phyloP scores from a whole-genome alignment of 495 filamentous ascomycete species.

The Neurospora discreta region DNA sequence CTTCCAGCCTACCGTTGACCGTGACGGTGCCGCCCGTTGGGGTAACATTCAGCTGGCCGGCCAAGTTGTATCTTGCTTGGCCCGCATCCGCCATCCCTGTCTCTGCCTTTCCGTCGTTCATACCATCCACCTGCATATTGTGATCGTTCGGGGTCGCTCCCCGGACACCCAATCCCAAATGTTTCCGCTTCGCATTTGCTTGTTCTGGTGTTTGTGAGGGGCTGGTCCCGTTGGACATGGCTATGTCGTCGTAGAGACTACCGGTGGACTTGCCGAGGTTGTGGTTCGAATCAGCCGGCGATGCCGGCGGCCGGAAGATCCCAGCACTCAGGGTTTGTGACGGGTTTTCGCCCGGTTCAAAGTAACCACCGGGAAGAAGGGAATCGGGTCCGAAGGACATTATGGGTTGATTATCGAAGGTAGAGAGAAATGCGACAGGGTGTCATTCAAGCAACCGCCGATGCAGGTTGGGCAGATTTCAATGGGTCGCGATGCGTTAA shows the following conservation, averaged over 20 bases:
- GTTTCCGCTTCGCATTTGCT: constrained; percentile 31
- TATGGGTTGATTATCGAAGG: constrained; percentile 1
- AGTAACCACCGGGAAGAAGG: constrained; percentile 38
- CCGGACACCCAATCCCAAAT: constrained; percentile 12
- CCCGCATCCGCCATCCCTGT: constrained; percentile 8
- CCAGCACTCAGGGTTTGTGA: constrained; percentile 37
- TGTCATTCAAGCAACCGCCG: neutral
- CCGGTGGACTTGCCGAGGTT: constrained; percentile 45
- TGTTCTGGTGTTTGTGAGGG: neutral
- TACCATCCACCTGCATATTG: constrained; percentile 21
- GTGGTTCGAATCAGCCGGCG: constrained; percentile 50
- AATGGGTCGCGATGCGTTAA: neutral
- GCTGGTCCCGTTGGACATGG: constrained; percentile 15
- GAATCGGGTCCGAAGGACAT: constrained; percentile 34
- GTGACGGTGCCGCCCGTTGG: constrained; percentile 39
- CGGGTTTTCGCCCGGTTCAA: constrained; percentile 28
- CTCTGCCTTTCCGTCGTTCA: constrained; percentile 11
- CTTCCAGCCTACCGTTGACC: constrained; percentile 35
- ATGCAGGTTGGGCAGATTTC: neutral
- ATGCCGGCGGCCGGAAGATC: constrained; percentile 60
- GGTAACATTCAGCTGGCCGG: constrained; percentile 50
- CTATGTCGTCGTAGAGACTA: constrained; percentile 35
- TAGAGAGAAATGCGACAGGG: neutral
- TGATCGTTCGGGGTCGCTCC: constrained; percentile 23
- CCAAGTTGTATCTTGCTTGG: constrained; percentile 35